A percentile compares a stretch with the other conserved stretches of the same genome.
Conservation (phyloP, 352 stramenopile species). For the Globisporangium orthogonon region DNA sequence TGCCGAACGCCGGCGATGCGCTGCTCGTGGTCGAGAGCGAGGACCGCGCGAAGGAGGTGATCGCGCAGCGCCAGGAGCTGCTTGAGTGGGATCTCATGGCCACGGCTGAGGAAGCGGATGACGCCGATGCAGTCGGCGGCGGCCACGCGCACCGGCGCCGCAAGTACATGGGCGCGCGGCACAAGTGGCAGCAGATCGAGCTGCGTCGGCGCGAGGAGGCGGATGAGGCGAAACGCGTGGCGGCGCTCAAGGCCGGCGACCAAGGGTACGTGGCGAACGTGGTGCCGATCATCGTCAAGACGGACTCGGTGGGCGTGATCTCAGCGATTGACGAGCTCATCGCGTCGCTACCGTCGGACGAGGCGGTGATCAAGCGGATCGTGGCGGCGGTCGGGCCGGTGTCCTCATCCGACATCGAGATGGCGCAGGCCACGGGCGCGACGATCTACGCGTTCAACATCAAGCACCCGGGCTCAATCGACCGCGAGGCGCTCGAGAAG, state of each 20-base stretch:
- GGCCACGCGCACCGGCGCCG: conserved; percentile 24
- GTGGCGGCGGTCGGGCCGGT: conserved; percentile 75
- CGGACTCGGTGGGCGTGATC: conserved; percentile 96
- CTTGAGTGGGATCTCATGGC: conserved; percentile 74
- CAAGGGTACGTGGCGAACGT: conserved; percentile 88
- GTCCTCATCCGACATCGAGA: conserved; percentile 74
- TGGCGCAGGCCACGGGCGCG: conserved; percentile 75
- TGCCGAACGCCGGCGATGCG: conserved; percentile 72
- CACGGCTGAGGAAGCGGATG: conserved; percentile 44
- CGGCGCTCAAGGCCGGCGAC: conserved; percentile 59
- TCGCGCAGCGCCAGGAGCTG: conserved; percentile 61
- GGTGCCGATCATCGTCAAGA: conserved; percentile 97
- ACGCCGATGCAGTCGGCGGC: conserved; percentile 41
- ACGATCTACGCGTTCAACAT: conserved; percentile 90
- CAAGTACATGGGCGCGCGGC: conserved; percentile 40
- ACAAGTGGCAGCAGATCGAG: conserved; percentile 68
- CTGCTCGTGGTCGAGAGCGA: conserved; percentile 69
- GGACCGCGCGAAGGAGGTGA: conserved; percentile 75
- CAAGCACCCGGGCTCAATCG: conserved; percentile 59
- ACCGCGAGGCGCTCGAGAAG: conserved; percentile 78
- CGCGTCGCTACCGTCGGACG: conserved; percentile 56
- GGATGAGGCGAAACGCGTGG: conserved; percentile 66
- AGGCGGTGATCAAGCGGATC: conserved; percentile 80
- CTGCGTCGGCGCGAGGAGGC: conserved; percentile 53
- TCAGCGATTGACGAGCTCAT: conserved; percentile 90